Evolutionary conservation across 176 grass and related monocot species (phyloP), one percentile per base, ranked within the genome.

Genomic region (Dactylis glomerata): DNA sequence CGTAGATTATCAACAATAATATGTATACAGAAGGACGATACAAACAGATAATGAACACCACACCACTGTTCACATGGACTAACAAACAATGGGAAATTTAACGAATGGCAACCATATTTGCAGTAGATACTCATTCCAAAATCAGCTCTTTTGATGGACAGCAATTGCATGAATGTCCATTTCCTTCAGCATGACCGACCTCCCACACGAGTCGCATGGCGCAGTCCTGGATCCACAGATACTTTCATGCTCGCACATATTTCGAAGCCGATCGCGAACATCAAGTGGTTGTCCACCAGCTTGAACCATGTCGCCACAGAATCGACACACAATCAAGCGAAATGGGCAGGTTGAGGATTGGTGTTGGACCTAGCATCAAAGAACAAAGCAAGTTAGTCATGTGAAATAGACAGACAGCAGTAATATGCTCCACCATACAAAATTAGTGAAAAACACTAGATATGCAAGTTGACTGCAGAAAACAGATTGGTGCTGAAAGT

Each of bases 121-220:
- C 30, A 80, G 49, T 15, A 33, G 11, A 47, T 20, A 26, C 20
- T 41, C 65, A 34, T 36, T 58, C 20, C n/a, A 65, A 77, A 31
- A 56, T 92, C 71, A 96, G 86, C 91, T 99, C 81, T 96, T 99
- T 72, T 96, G 91, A 84, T 99, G 96, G 42, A 99, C 93, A 51
- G 88, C 96, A 52, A 89, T 89, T 52, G 89, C 80, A 81, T 99
- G 96, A 24, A 99, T 88, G 76, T 99, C 93, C 96, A 99, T 99
- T 13, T 99, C 93, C 84, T 99, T 99, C 30, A 99, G 90, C 93
- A 96, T 99, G 37, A 99, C 88, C 3, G 93, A 96, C 32, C 93
- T 88, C 1, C 93, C 93, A 51, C 93, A 99, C 6, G 93, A 99
- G 76, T 96, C 93, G 41, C 96, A 99, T 14, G 93, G 96, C 70